These are phyloP conservation scores for Eutrema yunnanense DNA, from an alignment of 345 rosid species.

Conservation along the genomic window DNA sequence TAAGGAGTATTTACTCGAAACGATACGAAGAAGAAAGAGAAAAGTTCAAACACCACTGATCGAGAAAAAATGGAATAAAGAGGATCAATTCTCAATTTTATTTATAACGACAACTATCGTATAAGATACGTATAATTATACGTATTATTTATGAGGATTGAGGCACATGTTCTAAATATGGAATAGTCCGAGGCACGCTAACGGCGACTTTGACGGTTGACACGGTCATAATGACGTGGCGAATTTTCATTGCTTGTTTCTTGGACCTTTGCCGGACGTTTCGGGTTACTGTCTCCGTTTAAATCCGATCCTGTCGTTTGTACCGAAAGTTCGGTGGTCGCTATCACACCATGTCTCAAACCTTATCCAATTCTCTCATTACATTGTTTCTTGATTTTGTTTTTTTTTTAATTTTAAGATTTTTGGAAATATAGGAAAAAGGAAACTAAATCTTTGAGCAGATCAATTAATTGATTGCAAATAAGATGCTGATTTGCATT, in stretches of 20 bases:
- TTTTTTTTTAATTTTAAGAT: background rate
- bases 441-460: background rate
- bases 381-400: background rate
- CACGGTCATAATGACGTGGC: constrained; percentile 25
- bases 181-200: constrained; percentile 22
- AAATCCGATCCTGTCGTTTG: background rate
- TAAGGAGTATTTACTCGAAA: background rate
- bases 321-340: constrained; percentile 28
- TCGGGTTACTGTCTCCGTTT: constrained; percentile 18
- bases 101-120: constrained; percentile 16
- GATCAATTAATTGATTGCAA: background rate
- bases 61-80: constrained; percentile 17
- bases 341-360: constrained; percentile 20
- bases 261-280: constrained; percentile 1
- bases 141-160: background rate
- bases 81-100: background rate
- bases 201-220: constrained; percentile 23
- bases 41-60: constrained; percentile 9
- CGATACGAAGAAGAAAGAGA: background rate
- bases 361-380: constrained; percentile 22
- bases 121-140: background rate
- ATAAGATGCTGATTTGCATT: constrained; percentile 10
- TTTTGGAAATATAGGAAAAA: background rate
- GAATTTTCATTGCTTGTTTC: background rate
- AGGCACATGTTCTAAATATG: constrained; percentile 18